These are phyloP conservation scores for Ramaria sp. DNA, from an alignment of 768 basidiomycete genomes.

Conservation along the genomic window DNA sequence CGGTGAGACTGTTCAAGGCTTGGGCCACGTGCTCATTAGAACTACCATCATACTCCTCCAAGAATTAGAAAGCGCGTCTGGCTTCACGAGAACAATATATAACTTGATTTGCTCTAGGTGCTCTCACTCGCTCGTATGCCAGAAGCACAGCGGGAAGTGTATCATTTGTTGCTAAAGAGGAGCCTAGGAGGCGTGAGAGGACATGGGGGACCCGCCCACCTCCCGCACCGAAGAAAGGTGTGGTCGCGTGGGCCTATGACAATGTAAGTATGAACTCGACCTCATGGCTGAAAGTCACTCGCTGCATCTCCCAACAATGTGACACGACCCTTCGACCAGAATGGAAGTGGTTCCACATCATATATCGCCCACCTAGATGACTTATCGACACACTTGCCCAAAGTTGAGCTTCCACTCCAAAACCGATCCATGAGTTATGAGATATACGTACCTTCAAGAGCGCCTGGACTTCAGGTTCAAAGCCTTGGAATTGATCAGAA, in stretches of 20 bases:
- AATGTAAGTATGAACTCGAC: neutral
- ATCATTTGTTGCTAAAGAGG: constrained; percentile 19
- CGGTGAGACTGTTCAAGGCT: constrained; percentile 41
- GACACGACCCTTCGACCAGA: constrained; percentile 44
- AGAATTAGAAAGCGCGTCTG: constrained; percentile 21
- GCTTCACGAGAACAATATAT: constrained; percentile 14
- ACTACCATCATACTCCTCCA: constrained; percentile 27
- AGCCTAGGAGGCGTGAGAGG: constrained; percentile 25
- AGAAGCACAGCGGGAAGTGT: constrained; percentile 16
- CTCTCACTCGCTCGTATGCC: constrained; percentile 20
- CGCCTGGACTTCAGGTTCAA: constrained; percentile 52
- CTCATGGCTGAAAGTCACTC: neutral
- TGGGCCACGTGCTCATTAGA: constrained; percentile 28
- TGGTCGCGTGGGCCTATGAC: constrained; percentile 27
- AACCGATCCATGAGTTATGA: too few relatives aligned
- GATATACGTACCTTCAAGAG: constrained; percentile 35
- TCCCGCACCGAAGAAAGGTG: constrained; percentile 34
- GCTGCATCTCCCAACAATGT: constrained; percentile 33
- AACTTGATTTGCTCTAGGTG: constrained; percentile 17
- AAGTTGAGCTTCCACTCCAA: neutral
- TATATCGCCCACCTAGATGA: constrained; percentile 57
- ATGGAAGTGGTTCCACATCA: constrained; percentile 39
- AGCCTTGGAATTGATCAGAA: constrained; percentile 31
- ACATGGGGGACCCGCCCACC: constrained; percentile 24
- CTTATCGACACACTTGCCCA: constrained; percentile 39